Evolutionary conservation across 495 filamentous ascomycete genomes (phyloP), one percentile per base, ranked within the genome.

Genomic region (Trichocladium uniseriatum): DNA sequence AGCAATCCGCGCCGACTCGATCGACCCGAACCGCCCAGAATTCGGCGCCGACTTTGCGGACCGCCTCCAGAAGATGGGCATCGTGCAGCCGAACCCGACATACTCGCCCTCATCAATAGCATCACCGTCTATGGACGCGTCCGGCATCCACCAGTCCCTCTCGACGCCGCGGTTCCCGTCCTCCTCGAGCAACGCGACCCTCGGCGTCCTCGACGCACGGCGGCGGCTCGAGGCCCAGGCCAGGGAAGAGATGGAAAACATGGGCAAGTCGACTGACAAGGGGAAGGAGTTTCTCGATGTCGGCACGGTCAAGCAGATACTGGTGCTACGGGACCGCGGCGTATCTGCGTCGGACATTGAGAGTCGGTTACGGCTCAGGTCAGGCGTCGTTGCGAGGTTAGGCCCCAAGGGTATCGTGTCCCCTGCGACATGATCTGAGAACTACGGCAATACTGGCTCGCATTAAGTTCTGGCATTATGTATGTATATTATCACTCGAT

Each of bases 21-120:
- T 48, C 18, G 60, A 61, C 36, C 38, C 62, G 0, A 27, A 51
- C 22, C 55, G 48, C 32, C 40, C 60, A 2, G 65, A 68, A 11
- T 43, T 54, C 31, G 56, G 55, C 8, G 24, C 63, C 3, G 60
- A 53, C 16, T 75, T 69, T 46, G 64, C 70, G 0, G 49, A 59
- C 16, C 71, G 72, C 4, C 57, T 75, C 3, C 62, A 60, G 22
- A 55, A 69, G 38, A 73, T 75, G 67, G 72, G 71, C 42, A 58
- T 73, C 16, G 72, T 59, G 1, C 67, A 70, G n/a, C 72, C 72
- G 6, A 70, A 69, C 36, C 72, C 72, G 5, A 74, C 66, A 14
- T 61, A 61, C 16, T 75, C 72, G 9, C 60, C 66, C 7, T 72
- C 72, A 0, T 74, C 70, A 1, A 75, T 63, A n/a, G 69, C 65